Base-by-base conservation (phyloP, 495 filamentous ascomycete species). In the Daldinia bambusicola region DNA sequence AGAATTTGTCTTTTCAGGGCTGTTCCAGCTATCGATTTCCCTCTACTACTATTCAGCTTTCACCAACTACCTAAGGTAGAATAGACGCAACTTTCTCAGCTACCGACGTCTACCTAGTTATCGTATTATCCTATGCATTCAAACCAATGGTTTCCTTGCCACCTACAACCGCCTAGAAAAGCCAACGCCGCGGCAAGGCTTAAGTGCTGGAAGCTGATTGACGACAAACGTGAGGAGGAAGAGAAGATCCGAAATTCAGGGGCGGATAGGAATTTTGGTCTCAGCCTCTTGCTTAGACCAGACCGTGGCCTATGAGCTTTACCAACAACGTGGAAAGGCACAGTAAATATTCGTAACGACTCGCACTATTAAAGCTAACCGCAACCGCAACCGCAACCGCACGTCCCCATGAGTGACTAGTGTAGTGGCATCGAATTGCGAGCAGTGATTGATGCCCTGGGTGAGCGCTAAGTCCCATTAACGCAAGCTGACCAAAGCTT, bases 401-500 rank as follows among this genome's bases (percentile, higher is more conserved):
- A 26, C 26, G 26, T 26, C 26, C 26, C 26, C 26, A 26, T 26
- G 3, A 26, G 26, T 26, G 26, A 26, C 26, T 26, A 26, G 26
- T 26, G 26, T 63, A 13, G 40, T 61, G 53, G 62, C 60, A 50
- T 55, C 43, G 20, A 48, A 48, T 65, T 10, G 26, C 48, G 55
- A 14, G 60, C 59, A 48, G 71, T 66, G 52, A 69, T 69, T 26
- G 56, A 63, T 66, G 41, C 71, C 41, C 37, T 41, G 36, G 36
- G 57, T 20, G 55, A 30, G 51, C 70, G 61, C 72, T 70, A 72
- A 68, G 69, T 75, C 52, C 67, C 55, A 62, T 71, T 48, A 67
- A 51, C 52, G 32, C 77, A 76, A 79, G 69, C 76, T 77, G 72
- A 70, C 63, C 69, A 77, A 52, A 66, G 74, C 72, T 77, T 80